Base-by-base conservation (phyloP, 345 rosid genomes). In the Trapa incisa region DNA sequence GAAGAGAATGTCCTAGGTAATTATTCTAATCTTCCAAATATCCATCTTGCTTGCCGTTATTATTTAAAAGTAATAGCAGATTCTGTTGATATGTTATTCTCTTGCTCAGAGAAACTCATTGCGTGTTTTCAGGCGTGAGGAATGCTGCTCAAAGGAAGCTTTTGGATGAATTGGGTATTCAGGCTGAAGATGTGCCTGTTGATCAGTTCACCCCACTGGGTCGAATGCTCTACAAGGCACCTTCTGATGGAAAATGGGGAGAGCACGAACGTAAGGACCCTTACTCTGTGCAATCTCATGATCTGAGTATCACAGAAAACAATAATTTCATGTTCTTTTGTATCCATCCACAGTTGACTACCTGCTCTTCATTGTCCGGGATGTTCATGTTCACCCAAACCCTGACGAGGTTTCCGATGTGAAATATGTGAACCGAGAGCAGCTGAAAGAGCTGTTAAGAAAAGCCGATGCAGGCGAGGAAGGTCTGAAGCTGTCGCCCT, bases 141-240 rank as follows among this genome's bases (percentile, higher is more conserved):
- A 93, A 93, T 81, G 97, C 98, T 74, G 97, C 97, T 33, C 98
- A 93, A 70, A 85, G 98, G 76, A 95, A 89, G 86, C 99, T 95
- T 76, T 80, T 91, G 61, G 97, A 95, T 61, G 97, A 95, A 86
- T 86, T 95, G 36, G 99, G 97, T 73, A 95, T 95, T 74, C 81
- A 82, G 60, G 92, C 97, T 64, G 89, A 81, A 74, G 97, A 91
- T 75, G 86, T 91, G 64, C 96, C 29, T 22, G 29, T 22, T 22
- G 29, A 22, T 22, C 29, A 22, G 29, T 22, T 22, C 29, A 82
- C 69, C 57, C 74, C 92, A 1, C 74, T 93, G 63, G 85, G 89
- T 15, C 91, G 98, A 61, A 87, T 90, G 1, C 87, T 87, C 37
- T 93, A 93, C 81, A 93, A 90, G 85, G 98, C 97, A 60, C 92